Evolutionary conservation across 2,329 filamentous ascomycete species (phyloP), one percentile per base, ranked within the genome.

Genomic region (Hypoxylon sp.): DNA sequence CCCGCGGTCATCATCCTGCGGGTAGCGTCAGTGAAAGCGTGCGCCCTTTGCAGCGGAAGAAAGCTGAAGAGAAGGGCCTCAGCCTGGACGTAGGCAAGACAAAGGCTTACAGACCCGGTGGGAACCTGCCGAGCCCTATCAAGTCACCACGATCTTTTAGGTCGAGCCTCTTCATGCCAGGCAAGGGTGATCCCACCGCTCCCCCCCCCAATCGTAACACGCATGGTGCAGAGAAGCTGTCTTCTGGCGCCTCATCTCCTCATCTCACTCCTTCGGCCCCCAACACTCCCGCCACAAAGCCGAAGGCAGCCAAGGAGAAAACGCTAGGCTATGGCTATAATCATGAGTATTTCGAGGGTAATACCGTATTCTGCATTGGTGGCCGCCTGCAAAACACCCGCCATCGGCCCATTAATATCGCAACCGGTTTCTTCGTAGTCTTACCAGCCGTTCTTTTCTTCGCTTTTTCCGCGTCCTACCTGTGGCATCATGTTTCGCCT

Each of bases 301-400:
- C 70, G 24, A 65, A 74, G 71, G 55, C 63, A 53, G 73, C 75
- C 47, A 80, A 77, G 53, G 72, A 82, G 26, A 82, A 82, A 50
- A 72, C 79, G 24, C 80, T 65, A 1, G 80, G 84, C 37, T 77
- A 87, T 61, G 90, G 92, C 57, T 91, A 87, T 72, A 97, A 98
- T 74, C 92, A 95, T 80, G 89, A 98, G 78, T 97, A 97, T 79
- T 98, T 98, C 76, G 88, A 93, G 48, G 96, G 96, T 50, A 99
- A 98, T 77, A 97, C 94, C 0, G 84, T 94, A 24, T 99, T 99
- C 78, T 97, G 90, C 79, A 85, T 93, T 66, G 92, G 93, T 35
- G 96, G 96, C 6, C 88, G 96, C 66, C 85, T 96, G 67, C 93
- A 98, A 77, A 98, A 98, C 80, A 92, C 96, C 37, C 89, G 90